Conservation (phyloP, 139 green algal species). For the Micractinium conductrix region DNA sequence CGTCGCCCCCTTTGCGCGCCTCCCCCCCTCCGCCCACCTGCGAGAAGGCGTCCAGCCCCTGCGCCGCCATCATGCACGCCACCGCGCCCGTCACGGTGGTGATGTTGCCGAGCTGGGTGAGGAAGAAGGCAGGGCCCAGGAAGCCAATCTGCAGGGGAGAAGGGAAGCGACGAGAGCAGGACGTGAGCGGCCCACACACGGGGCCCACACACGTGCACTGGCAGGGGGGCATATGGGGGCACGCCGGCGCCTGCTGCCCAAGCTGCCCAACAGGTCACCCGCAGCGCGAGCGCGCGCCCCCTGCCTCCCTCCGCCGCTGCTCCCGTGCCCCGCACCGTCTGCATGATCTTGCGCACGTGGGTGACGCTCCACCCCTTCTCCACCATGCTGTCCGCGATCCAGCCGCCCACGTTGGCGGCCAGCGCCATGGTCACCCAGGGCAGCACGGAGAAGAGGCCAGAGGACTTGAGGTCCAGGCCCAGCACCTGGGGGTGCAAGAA, state of each 20-base stretch:
- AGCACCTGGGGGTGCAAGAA: constrained; percentile 70
- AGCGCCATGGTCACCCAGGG: constrained; percentile 98
- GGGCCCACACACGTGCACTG: no score
- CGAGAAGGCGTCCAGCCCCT: constrained; percentile 94
- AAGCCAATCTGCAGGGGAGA: constrained; percentile 84
- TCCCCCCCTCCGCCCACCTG: constrained; percentile 69
- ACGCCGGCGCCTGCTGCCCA: no score
- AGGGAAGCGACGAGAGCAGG: background rate
- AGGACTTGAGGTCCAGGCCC: constrained; percentile 87
- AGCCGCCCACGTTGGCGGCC: constrained; percentile 87
- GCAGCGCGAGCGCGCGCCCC: no score
- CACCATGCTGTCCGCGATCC: constrained; percentile 90
- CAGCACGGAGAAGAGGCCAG: constrained; percentile 88
- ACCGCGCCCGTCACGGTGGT: constrained; percentile 73
- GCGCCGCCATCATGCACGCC: constrained; percentile 91
- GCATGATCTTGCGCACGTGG: constrained; percentile 90
- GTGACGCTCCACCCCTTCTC: constrained; percentile 76
- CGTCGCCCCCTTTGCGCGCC: no score
- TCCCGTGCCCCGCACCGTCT: constrained; percentile 51
- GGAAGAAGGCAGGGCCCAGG: constrained; percentile 94
- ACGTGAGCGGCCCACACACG: no score
- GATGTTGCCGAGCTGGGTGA: constrained; percentile 83
- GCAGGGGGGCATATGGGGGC: no score
- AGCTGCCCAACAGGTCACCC: no score
- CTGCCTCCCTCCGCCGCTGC: no score